A percentile compares a stretch with the other conserved stretches of the same genome.
Conservation (phyloP, 306 rosid genomes). For the Quercus dentata region DNA sequence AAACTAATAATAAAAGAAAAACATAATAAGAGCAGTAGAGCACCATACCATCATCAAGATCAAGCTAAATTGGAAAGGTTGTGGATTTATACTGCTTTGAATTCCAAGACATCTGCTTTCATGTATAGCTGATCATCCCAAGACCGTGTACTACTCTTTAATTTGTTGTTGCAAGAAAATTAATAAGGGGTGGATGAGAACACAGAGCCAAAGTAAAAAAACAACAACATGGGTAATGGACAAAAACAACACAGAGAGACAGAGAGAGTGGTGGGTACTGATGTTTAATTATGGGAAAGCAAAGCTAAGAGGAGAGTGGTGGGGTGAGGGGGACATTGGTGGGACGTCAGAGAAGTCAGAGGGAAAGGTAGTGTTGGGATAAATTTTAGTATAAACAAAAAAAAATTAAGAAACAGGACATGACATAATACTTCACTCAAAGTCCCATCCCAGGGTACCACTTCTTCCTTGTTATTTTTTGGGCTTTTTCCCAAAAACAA, state of each 20-base stretch:
- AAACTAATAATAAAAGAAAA: constrained; percentile 6
- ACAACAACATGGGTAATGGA: constrained; percentile 12
- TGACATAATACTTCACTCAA: constrained; percentile 19
- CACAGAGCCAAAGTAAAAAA: constrained; percentile 20
- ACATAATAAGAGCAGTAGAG: neutral
- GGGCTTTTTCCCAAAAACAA: constrained; percentile 9
- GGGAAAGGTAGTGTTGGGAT: constrained; percentile 25
- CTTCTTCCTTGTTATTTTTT: constrained; percentile 18
- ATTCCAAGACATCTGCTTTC: constrained; percentile 43
- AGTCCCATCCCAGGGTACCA: constrained; percentile 5
- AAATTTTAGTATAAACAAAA: neutral
- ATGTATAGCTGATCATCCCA: constrained; percentile 34
- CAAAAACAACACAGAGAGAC: constrained; percentile 8
- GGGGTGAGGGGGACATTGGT: constrained; percentile 40
- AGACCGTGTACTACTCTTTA: constrained; percentile 34
- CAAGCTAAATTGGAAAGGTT: constrained; percentile 31
- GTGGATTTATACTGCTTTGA: constrained; percentile 35
- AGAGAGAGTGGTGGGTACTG: constrained; percentile 43
- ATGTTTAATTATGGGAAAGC: constrained; percentile 58
- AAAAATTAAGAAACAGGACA: neutral
- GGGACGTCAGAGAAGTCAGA: constrained; percentile 46
- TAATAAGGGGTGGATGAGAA: constrained; percentile 22
- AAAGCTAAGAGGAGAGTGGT: constrained; percentile 40
- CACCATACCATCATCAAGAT: constrained; percentile 33
- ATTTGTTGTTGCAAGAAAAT: constrained; percentile 30